Evolutionary conservation across 768 basidiomycete genomes (phyloP), one percentile per base, ranked within the genome.

Genomic region (Kwoniella europaea): DNA sequence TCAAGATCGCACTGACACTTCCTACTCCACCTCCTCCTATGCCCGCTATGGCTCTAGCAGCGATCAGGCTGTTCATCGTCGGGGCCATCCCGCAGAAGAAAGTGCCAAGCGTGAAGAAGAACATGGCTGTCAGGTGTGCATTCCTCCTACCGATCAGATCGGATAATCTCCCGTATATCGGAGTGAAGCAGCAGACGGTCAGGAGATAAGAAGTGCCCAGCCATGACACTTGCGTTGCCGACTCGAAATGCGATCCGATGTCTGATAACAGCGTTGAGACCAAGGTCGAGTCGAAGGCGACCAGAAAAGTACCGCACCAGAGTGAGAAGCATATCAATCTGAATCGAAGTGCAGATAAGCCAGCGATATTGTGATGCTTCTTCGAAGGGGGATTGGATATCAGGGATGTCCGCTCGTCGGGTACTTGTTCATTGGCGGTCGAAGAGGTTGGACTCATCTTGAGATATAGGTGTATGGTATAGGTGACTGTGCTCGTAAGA

Each of bases 1-100:
- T 89, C 57, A 92, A 87, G 67, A 97, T 88, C 73, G 60, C 66
- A 12, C 72, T 71, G 56, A 77, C 71, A 43, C 64, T 75, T 16
- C 50, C 35, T 0, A 80, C 63, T 12, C 80, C 80, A 12, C 80
- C 80, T 6, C 80, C 80, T 3, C 80, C 80, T 13, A 79, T 72
- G 12, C 80, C 80, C 1, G 78, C 78, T 9, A 81, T 65, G 10
- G 43, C 63, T 44, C 76, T 18, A 3, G 80, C 74, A 4, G 64
- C 71, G 27, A 81, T 77, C 20, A 81, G 54, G 6, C 35, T 58
- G 22, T 71, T 54, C 73, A 81, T 77, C n/a, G 24, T 73, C 10
- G 80, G 78, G 18, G 78, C 74, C 0, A 76, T 15, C 2, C 73
- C 75, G 59, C 78, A 81, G 6, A 74, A 50, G 13, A 76, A 12